Percentiles rank a stretch among this genome's conserved stretches.
These are phyloP conservation scores for Excoecaria agallocha DNA, from an alignment of 345 rosid genomes.

Conservation along the genomic window DNA sequence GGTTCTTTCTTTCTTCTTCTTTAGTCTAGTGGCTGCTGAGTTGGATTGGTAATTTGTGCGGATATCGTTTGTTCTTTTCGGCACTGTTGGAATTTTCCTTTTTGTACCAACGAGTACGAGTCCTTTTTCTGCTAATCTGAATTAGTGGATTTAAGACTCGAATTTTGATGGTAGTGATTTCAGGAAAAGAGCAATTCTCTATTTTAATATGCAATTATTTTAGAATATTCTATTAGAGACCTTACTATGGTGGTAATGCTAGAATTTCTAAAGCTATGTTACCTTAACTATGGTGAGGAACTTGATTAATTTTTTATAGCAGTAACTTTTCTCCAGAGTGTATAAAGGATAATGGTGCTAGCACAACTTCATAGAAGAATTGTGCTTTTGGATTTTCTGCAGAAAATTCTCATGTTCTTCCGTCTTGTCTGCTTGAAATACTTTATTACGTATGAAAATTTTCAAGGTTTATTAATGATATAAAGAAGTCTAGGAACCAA, in stretches of 20 bases:
- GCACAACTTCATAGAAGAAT: not conserved
- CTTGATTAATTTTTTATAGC: not conserved
- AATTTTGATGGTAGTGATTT: too few relatives aligned
- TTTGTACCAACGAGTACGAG: not conserved
- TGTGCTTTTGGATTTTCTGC: not conserved
- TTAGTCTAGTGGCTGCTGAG: not conserved
- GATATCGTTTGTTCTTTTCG: not conserved
- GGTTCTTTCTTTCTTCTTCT: not conserved
- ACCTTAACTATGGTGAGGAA: not conserved
- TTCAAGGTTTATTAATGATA: not conserved
- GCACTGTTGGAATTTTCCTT: not conserved
- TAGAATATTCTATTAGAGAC: too few relatives aligned
- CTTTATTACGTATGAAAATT: not conserved
- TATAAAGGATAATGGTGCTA: not conserved
- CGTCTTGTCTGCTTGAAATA: not conserved
- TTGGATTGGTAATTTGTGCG: not conserved
- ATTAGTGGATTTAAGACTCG: too few relatives aligned
- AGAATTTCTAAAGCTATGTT: too few relatives aligned
- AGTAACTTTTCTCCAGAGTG: not conserved
- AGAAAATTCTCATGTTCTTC: not conserved
- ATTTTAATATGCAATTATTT: too few relatives aligned
- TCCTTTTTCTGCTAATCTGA: too few relatives aligned
- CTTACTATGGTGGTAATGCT: too few relatives aligned
- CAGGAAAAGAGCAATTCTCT: too few relatives aligned
- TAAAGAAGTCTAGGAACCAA: not conserved